These are phyloP conservation scores for Diplodia mutila DNA, from an alignment of 2,329 filamentous ascomycete species.

Conservation along the genomic window DNA sequence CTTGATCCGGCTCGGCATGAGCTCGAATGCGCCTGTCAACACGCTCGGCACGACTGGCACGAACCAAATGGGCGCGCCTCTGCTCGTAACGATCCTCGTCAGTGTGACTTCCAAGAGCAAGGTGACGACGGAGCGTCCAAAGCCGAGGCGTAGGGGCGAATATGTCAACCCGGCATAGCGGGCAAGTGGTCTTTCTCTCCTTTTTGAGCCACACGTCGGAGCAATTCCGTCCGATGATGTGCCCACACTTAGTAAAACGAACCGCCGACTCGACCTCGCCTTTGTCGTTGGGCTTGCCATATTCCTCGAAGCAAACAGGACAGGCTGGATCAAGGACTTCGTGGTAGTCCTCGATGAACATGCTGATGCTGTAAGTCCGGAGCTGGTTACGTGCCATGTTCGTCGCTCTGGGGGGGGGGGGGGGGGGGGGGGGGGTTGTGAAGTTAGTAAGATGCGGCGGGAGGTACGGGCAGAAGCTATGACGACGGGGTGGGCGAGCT, in stretches of 20 bases:
- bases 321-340: neutral
- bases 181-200: neutral
- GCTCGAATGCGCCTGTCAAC: no score
- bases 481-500: conserved; percentile 24
- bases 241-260: neutral
- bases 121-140: no score
- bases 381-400: no score
- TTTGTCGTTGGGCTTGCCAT: neutral
- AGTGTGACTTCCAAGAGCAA: no score
- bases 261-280: neutral
- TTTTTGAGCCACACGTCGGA: neutral
- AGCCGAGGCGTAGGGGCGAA: no score
- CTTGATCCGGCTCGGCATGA: no score
- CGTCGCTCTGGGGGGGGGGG: no score
- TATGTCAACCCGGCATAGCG: neutral
- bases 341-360: no score
- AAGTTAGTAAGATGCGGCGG: conserved; percentile 19
- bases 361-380: no score
- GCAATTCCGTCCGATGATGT: neutral
- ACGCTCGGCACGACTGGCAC: no score
- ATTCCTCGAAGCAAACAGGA: neutral
- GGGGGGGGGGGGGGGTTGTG: neutral
- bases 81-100: no score
- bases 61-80: no score
- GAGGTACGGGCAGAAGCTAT: conserved; percentile 24